These are phyloP conservation scores for Blastomyces gilchristii DNA, from an alignment of 2,329 filamentous ascomycete species.

Conservation along the genomic window DNA sequence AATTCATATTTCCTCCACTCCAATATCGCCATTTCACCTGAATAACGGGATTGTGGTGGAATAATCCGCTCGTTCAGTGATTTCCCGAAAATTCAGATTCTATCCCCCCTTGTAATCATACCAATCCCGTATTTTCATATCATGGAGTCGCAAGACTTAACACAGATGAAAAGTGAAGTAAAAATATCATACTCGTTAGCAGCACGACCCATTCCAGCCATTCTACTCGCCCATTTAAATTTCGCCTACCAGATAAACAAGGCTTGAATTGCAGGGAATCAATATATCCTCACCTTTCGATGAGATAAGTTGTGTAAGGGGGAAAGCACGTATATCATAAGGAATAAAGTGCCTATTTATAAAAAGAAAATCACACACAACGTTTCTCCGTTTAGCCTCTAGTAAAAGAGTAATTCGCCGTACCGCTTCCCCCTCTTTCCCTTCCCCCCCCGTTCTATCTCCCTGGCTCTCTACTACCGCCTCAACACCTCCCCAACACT, in stretches of 20 bases:
- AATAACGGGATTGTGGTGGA: too few species aligned
- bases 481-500: slow-evolving; percentile 43
- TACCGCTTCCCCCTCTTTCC: neutral
- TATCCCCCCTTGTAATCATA: too few species aligned
- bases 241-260: neutral
- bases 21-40: too few species aligned
- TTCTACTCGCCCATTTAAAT: neutral
- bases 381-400: neutral
- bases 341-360: neutral
- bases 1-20: too few species aligned
- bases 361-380: too few species aligned
- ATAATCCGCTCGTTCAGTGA: too few species aligned
- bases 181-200: neutral
- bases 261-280: neutral
- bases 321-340: neutral
- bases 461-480: slow-evolving; percentile 12
- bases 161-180: neutral
- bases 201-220: neutral
- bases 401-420: neutral
- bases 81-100: too few species aligned
- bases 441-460: neutral
- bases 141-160: neutral
- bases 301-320: neutral
- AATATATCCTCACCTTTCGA: neutral
- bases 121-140: neutral